Evolutionary conservation across 306 rosid genomes (phyloP).

Genomic region (Mucuna pruriens): DNA sequence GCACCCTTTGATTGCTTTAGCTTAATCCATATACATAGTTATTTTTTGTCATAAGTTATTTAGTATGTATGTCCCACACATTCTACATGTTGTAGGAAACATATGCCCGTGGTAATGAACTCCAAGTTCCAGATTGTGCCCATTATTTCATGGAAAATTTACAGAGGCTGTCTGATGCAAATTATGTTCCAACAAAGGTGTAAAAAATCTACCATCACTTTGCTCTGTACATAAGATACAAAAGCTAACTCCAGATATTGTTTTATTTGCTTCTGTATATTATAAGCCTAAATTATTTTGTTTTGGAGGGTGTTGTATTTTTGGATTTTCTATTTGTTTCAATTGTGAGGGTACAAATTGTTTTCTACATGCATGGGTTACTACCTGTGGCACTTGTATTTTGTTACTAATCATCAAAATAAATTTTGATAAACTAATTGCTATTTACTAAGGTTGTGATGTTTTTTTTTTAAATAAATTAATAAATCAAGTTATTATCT

Average conservation of each 20-base stretch:
- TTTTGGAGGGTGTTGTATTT: background rate
- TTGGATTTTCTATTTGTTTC: constrained; percentile 1
- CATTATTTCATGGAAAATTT: constrained; percentile 93
- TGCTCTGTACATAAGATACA: background rate
- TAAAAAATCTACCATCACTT: background rate
- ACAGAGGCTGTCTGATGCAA: constrained; percentile 75
- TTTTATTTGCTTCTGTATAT: constrained; percentile 10
- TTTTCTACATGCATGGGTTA: background rate
- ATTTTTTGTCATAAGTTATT: background rate
- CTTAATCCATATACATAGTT: constrained; percentile 11
- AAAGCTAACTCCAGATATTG: background rate
- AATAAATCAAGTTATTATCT: background rate
- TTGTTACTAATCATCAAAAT: background rate
- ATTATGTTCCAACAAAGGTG: constrained; percentile 97
- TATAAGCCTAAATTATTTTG: constrained; percentile 6
- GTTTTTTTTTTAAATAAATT: background rate
- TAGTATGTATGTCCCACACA: background rate
- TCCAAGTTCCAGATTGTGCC: constrained; percentile 98
- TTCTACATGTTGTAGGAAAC: constrained; percentile 75
- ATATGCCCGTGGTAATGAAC: constrained; percentile 83
- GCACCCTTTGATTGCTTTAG: constrained; percentile 30
- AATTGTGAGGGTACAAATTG: background rate
- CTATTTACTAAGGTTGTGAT: constrained; percentile 10
- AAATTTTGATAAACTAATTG: background rate
- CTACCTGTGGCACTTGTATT: background rate